Evolutionary conservation across 2,329 filamentous ascomycete species (phyloP).

Genomic region (Geosmithia flava): DNA sequence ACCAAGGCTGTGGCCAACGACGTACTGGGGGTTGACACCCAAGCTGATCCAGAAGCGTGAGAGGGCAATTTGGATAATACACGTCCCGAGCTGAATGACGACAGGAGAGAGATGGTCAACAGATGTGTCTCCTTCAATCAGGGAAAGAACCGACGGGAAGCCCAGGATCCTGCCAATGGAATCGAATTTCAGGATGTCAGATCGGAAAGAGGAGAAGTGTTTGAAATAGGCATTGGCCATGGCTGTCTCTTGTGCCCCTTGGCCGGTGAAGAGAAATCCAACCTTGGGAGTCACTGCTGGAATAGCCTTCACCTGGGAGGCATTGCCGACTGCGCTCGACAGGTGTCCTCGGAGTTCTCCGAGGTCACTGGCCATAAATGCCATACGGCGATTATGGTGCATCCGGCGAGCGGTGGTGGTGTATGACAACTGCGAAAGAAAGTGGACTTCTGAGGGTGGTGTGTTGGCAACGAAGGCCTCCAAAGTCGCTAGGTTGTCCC

Average conservation of each 20-base stretch:
- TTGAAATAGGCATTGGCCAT: conserved; percentile 20
- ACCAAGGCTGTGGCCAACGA: conserved; percentile 42
- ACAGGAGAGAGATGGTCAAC: conserved; percentile 7
- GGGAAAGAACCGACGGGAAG: conserved; percentile 19
- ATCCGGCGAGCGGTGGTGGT: not conserved
- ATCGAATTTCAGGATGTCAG: conserved; percentile 19
- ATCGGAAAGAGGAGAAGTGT: conserved; percentile 16
- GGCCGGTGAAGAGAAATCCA: conserved; percentile 30
- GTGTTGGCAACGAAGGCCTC: not conserved
- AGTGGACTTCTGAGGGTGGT: not conserved
- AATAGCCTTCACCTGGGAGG: too few relatives aligned
- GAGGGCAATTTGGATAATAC: conserved; percentile 28
- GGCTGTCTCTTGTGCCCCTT: conserved; percentile 21
- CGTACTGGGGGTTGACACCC: conserved; percentile 26
- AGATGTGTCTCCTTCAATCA: not conserved
- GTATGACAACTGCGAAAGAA: not conserved
- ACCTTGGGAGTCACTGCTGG: not conserved
- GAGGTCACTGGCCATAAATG: not conserved
- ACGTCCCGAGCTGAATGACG: conserved; percentile 23
- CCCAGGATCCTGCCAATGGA: conserved; percentile 14
- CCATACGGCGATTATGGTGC: not conserved
- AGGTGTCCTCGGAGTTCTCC: too few relatives aligned
- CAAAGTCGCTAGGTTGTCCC: not conserved
- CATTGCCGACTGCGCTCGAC: too few relatives aligned
- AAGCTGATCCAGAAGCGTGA: conserved; percentile 24